Evolutionary conservation across 768 basidiomycete species (phyloP), one percentile per base, ranked within the genome.

Genomic region (Vishniacozyma victoriae): DNA sequence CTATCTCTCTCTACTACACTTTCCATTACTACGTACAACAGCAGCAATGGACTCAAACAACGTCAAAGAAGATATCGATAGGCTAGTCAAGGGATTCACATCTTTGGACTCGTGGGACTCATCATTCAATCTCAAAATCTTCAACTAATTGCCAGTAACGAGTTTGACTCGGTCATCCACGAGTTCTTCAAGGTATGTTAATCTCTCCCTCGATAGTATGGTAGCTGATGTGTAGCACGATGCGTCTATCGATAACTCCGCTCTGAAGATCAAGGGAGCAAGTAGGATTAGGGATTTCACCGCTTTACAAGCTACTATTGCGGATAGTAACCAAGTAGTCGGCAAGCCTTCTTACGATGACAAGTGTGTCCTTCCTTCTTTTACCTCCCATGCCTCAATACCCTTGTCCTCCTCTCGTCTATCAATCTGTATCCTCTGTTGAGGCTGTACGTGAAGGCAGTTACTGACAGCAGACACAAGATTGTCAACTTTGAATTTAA

Each of bases 101-200:
- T 61, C 59, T 5, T 57, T 59, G 41, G 59, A 64, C 33, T 52
- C 59, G 62, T 61, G 33, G 39, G 13, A 18, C 20, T 26, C 20
- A 25, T 5, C 27, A 7, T 14, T 20, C 29, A n/a, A 9, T 33
- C 9, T 33, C 35, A 44, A 14, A 19, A 25, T 11, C 15, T 15
- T 18, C 37, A 41, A 35, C 27, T 7, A 5, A 24, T 36, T n/a
- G 24, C 5, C 52, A 64, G 62, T 3, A 47, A 54, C 48, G 53
- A 64, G 20, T 55, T 48, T 40, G 49, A 54, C 42, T 48, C 48
- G 11, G 59, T 52, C 15, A 42, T 64, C 44, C 54, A 64, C 47
- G 35, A 56, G 42, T 64, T 52, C 50, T 64, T 64, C 45, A 46
- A 64, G 46, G 61, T 57, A 25, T 49, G 61, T 33, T 15, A n/a